A percentile compares a stretch with the other conserved stretches of the same genome.
Evolutionary conservation across 164 flowering plant species (phyloP).

Genomic region (Stephania yunnanensis): DNA sequence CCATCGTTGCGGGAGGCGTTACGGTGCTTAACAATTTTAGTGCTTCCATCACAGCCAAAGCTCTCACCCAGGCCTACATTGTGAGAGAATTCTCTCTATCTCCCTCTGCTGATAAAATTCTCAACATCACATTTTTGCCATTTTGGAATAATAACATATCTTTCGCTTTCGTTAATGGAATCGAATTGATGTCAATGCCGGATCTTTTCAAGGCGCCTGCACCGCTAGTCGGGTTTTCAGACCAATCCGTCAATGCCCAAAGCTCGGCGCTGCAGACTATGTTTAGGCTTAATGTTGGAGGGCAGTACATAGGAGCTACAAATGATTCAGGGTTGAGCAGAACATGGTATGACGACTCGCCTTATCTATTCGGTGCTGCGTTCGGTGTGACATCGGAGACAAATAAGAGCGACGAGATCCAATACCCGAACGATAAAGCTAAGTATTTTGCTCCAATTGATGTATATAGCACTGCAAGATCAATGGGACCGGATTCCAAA

Average conservation of each 20-base stretch:
- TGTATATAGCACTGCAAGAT: conserved; percentile 50
- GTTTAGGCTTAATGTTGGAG: conserved; percentile 53
- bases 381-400: conserved; percentile 40
- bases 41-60: conserved; percentile 61
- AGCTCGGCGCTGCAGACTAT: background rate
- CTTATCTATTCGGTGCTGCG: conserved; percentile 50
- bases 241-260: background rate
- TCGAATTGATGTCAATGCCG: conserved; percentile 37
- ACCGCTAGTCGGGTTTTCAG: no score
- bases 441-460: conserved; percentile 43
- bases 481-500: conserved; percentile 47
- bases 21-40: conserved; percentile 66
- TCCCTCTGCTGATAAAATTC: conserved; percentile 11
- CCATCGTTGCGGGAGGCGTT: conserved; percentile 35
- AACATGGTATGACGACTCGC: conserved; percentile 71
- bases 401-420: conserved; percentile 17
- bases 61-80: conserved; percentile 65
- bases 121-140: conserved; percentile 47
- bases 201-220: conserved; percentile 19
- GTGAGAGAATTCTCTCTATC: conserved; percentile 43
- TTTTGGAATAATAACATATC: conserved; percentile 23
- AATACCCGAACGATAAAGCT: conserved; percentile 26
- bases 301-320: conserved; percentile 50
- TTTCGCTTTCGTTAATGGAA: conserved; percentile 59
- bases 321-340: conserved; percentile 58